Evolutionary conservation across 768 basidiomycete species (phyloP), one percentile per base, ranked within the genome.

Genomic region (Lactarius hengduanensis): DNA sequence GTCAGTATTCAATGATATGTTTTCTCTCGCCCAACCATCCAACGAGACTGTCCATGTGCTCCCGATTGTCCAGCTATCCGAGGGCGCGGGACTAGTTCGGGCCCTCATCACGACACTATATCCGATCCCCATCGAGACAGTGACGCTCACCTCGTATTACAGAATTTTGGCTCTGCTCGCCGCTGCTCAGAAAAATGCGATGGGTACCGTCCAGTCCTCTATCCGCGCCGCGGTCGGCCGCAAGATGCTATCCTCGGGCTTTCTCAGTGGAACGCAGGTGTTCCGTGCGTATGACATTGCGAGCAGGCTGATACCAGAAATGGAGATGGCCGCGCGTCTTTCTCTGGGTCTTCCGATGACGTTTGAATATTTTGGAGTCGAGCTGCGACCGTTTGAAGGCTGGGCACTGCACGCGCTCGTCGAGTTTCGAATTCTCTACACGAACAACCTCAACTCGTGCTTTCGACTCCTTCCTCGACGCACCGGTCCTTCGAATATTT

Each of bases 1-100:
- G 15, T 70, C 78, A 5, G 72, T 82, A 28, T 78, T 83, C 70
- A 68, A 69, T 40, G 22, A 40, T 20, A 64, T 64, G 15, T 22
- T 64, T 58, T 58, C 57, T 6, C 43, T 64, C 18, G 30, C 63
- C 16, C 57, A 47, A n/a, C 63, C 30, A 45, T 10, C 59, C 60
- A 38, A n/a, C 5, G 30, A 30, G 1, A 5, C 20, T 34, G 36
- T 36, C n/a, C 15, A 32, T 28, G 45, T 34, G n/a, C 61, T 54
- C 34, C 50, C 61, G 16, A 34, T 61, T 13, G 47, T 61, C 1
- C 34, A 26, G 3, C 13, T 61, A 22, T 38, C 61, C 16, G 61
- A 61, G n/a, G 34, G 40, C 13, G 34, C 45, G 15, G 61, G 38
- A 9, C 8, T 54, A 38, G 18, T 61, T 8, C 50, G 36, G 16